Conservation (phyloP, 768 basidiomycete genomes). For the Lactarius akahatsu region DNA sequence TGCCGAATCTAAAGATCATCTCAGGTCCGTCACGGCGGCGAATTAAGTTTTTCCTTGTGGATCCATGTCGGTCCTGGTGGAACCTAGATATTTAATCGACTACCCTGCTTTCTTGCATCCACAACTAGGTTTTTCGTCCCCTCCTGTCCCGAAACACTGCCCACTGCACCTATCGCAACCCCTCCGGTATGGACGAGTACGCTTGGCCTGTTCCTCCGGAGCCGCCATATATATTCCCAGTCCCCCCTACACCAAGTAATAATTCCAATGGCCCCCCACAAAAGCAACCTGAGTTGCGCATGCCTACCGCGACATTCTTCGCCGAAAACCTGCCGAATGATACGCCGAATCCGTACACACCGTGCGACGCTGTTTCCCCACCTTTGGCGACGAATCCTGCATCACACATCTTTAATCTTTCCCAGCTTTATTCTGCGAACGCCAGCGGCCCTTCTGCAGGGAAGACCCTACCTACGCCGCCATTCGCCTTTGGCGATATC, state of each 20-base stretch:
- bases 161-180: neutral
- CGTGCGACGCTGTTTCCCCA: neutral
- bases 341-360: neutral
- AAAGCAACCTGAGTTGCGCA: neutral
- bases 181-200: slow-evolving; percentile 1
- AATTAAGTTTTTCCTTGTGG: slow-evolving; percentile 21
- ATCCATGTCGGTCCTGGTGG: slow-evolving; percentile 12
- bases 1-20: slow-evolving; percentile 21
- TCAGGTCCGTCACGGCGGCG: slow-evolving; percentile 17
- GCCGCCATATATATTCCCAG: slow-evolving; percentile 1
- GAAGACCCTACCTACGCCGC: neutral
- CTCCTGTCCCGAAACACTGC: neutral
- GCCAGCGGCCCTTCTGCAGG: neutral
- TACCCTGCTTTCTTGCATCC: slow-evolving; percentile 11
- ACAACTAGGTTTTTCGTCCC: slow-evolving; percentile 7
- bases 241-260: neutral
- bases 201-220: slow-evolving; percentile 10
- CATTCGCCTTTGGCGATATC: slow-evolving; percentile 9
- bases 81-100: slow-evolving; percentile 21
- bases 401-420: slow-evolving; percentile 11
- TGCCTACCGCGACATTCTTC: neutral
- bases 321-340: neutral
- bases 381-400: neutral
- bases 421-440: slow-evolving; percentile 14
- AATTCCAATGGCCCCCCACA: slow-evolving; percentile 4